Conservation (phyloP, 148 eudicot genomes). For the Vaccinium macrocarpon region DNA sequence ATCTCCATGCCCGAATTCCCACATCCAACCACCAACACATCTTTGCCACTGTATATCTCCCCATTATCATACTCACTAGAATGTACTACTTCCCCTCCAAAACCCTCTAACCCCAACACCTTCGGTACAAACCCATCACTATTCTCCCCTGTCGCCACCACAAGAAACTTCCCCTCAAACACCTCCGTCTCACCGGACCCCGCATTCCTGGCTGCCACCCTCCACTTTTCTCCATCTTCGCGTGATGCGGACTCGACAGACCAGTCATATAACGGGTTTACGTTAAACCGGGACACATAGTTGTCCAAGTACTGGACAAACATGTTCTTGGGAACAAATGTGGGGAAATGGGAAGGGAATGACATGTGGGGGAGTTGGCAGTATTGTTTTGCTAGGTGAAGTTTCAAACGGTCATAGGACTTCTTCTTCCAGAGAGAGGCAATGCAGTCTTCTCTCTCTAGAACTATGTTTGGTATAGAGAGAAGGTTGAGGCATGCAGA, state of each 20-base stretch:
- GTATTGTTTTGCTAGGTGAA: slow-evolving; percentile 29
- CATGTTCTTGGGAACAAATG: slow-evolving; percentile 15
- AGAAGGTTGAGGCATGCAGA: slow-evolving; percentile 34
- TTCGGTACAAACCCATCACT: slow-evolving; percentile 22
- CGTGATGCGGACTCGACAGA: slow-evolving; percentile 18
- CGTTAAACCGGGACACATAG: slow-evolving; percentile 18
- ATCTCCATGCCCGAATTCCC: slow-evolving; percentile 29
- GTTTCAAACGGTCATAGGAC: slow-evolving; percentile 21
- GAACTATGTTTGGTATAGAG: slow-evolving; percentile 21
- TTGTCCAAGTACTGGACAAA: slow-evolving; percentile 21
- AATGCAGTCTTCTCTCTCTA: slow-evolving; percentile 30
- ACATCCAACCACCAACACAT: slow-evolving; percentile 26
- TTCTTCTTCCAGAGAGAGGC: slow-evolving; percentile 27
- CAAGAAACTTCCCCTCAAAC: slow-evolving; percentile 22
- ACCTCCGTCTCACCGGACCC: neutral
- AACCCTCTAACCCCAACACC: slow-evolving; percentile 18
- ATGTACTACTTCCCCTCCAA: slow-evolving; percentile 14
- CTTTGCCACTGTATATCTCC: neutral
- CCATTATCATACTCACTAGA: slow-evolving; percentile 19
- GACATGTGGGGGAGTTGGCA: slow-evolving; percentile 24
- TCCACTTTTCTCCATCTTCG: slow-evolving; percentile 7
- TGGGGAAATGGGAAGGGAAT: slow-evolving; percentile 22
- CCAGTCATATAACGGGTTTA: slow-evolving; percentile 5
- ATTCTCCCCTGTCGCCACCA: slow-evolving; percentile 33
- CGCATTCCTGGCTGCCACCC: slow-evolving; percentile 10